Percentiles rank a stretch among this genome's conserved stretches.
phyloP scores from a whole-genome alignment of 140 eudicot species.

The Senecio squalidus region DNA sequence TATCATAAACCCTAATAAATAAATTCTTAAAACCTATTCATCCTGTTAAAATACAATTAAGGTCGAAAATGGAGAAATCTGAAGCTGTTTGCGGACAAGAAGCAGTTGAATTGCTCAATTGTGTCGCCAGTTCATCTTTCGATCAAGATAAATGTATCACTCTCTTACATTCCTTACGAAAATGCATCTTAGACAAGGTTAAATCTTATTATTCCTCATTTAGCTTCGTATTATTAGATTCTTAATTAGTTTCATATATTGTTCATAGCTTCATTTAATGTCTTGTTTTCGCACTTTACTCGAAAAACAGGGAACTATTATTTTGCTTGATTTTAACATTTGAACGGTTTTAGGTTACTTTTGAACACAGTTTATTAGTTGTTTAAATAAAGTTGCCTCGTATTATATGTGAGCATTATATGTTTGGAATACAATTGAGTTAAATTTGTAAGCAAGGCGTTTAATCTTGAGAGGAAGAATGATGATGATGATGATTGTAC shows the following conservation, averaged over 20 bases:
- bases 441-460: too few relatives aligned
- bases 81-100: constrained; percentile 58
- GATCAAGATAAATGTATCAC: constrained; percentile 63
- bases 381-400: too few relatives aligned
- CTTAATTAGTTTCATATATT: neutral
- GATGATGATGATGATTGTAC: too few relatives aligned
- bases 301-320: too few relatives aligned
- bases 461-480: too few relatives aligned
- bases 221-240: neutral
- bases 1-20: constrained; percentile 22
- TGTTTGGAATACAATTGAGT: too few relatives aligned
- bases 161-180: constrained; percentile 56
- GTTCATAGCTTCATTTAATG: neutral
- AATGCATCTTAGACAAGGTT: constrained; percentile 68
- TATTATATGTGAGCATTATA: too few relatives aligned
- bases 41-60: neutral
- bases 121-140: constrained; percentile 49
- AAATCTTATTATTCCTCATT: neutral
- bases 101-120: constrained; percentile 70
- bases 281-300: too few relatives aligned
- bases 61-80: constrained; percentile 30
- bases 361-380: too few relatives aligned
- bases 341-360: too few relatives aligned
- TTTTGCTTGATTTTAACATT: too few relatives aligned
- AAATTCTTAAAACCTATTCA: neutral